phyloP scores from a whole-genome alignment of 371 early-diverging fungal species.

The Cokeromyces recurvatus region DNA sequence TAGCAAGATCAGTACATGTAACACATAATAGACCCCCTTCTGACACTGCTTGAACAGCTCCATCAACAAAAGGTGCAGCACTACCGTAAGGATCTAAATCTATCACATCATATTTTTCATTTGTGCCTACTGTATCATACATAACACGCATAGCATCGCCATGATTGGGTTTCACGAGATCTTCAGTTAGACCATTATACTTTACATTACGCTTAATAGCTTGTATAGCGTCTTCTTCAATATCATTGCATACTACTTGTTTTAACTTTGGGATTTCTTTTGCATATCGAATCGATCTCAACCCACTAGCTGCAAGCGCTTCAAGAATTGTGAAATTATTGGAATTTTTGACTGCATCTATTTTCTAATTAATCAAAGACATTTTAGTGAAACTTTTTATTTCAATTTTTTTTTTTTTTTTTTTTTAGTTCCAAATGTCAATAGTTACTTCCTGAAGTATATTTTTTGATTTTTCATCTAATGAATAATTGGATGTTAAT shows the following conservation, averaged over 20 bases:
- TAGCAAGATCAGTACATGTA: conserved; percentile 99
- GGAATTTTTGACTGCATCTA: conserved; percentile 25
- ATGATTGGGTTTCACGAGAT: conserved; percentile 72
- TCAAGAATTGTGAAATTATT: conserved; percentile 81
- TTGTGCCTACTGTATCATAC: conserved; percentile 66
- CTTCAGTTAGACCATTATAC: conserved; percentile 74
- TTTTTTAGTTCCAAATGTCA: too few species aligned
- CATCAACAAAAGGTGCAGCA: conserved; percentile 96
- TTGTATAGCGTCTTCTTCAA: conserved; percentile 86
- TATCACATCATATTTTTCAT: conserved; percentile 74
- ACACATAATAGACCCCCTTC: conserved; percentile 97
- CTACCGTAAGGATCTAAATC: conserved; percentile 99
- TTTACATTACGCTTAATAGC: conserved; percentile 88
- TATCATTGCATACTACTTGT: conserved; percentile 92
- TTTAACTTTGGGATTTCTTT: conserved; percentile 88
- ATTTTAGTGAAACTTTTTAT: too few species aligned
- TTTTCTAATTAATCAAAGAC: conserved; percentile 10
- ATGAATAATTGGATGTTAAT: too few species aligned
- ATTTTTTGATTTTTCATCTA: conserved; percentile 24
- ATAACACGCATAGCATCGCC: conserved; percentile 89
- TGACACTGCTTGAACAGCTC: conserved; percentile 90
- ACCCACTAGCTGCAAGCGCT: conserved; percentile 98
- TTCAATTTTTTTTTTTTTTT: too few species aligned
- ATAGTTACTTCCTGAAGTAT: conserved; percentile 23
- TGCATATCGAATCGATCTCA: conserved; percentile 98